A percentile compares a stretch with the other conserved stretches of the same genome.
Evolutionary conservation across 345 rosid species (phyloP).

Genomic region (Boechera stricta): DNA sequence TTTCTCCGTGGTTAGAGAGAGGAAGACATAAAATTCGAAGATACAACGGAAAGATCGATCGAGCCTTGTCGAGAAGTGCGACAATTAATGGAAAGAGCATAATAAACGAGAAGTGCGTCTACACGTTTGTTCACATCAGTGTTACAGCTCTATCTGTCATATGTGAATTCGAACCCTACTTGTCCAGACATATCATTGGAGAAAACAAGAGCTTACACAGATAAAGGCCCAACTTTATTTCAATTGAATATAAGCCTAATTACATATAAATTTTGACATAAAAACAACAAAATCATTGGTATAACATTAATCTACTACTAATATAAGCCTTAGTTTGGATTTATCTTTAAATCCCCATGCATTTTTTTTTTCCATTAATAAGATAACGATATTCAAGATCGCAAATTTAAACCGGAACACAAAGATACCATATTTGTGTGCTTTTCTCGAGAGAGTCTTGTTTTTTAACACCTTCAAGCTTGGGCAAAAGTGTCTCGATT

Average conservation of each 20-base stretch:
- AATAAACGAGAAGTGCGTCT: too few species aligned
- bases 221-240: not conserved
- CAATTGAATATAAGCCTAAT: not conserved
- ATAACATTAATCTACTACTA: conserved; percentile 10
- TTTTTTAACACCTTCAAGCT: conserved; percentile 12
- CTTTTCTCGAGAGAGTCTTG: conserved; percentile 3
- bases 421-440: conserved; percentile 35
- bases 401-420: conserved; percentile 34
- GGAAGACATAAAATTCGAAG: too few species aligned
- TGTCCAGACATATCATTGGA: too few species aligned
- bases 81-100: too few species aligned
- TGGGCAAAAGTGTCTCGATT: conserved; percentile 1
- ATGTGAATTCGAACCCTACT: too few species aligned
- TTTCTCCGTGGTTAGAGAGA: too few species aligned
- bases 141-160: too few species aligned
- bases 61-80: not conserved
- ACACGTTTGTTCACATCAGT: too few species aligned
- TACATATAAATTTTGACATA: not conserved
- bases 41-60: not conserved
- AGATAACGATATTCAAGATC: not conserved
- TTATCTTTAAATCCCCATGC: not conserved
- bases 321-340: not conserved
- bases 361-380: not conserved
- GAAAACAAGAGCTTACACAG: too few species aligned
- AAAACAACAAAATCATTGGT: not conserved